A percentile compares a stretch with the other conserved stretches of the same genome.
phyloP scores from a whole-genome alignment of 257 asterid species.

The Prunella vulgaris region DNA sequence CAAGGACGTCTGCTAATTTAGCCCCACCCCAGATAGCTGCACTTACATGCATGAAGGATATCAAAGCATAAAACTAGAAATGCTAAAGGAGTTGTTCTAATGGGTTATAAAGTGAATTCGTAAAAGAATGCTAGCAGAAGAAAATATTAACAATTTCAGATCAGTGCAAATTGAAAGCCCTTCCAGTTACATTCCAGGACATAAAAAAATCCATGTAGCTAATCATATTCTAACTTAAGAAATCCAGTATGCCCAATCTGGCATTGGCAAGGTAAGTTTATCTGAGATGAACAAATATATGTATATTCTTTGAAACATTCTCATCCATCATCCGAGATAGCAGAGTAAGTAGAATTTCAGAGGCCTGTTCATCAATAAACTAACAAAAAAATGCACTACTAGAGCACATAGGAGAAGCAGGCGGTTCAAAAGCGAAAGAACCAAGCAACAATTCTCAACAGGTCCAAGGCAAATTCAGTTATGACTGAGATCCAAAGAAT shows the following conservation, averaged over 20 bases:
- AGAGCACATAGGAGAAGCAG: background rate
- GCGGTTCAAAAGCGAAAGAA: background rate
- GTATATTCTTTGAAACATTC: background rate
- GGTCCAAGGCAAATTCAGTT: background rate
- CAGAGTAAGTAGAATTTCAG: background rate
- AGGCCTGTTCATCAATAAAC: background rate
- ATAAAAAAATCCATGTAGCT: background rate
- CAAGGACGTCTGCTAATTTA: slow-evolving; percentile 86
- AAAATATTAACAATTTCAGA: too few species aligned
- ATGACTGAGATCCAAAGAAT: background rate
- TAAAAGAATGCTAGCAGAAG: background rate
- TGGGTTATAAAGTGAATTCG: background rate
- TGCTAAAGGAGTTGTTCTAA: background rate
- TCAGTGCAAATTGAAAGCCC: too few species aligned
- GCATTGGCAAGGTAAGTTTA: background rate
- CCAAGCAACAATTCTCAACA: background rate
- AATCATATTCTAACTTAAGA: background rate
- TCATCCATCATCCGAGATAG: background rate
- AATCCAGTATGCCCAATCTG: background rate
- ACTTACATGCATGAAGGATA: too few species aligned
- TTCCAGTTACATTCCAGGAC: too few species aligned
- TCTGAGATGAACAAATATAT: background rate
- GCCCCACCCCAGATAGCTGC: slow-evolving; percentile 98
- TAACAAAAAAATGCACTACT: background rate
- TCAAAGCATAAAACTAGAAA: background rate